Base-by-base conservation (phyloP, 192 early-diverging fungal species). In the Cladochytrium replicatum region DNA sequence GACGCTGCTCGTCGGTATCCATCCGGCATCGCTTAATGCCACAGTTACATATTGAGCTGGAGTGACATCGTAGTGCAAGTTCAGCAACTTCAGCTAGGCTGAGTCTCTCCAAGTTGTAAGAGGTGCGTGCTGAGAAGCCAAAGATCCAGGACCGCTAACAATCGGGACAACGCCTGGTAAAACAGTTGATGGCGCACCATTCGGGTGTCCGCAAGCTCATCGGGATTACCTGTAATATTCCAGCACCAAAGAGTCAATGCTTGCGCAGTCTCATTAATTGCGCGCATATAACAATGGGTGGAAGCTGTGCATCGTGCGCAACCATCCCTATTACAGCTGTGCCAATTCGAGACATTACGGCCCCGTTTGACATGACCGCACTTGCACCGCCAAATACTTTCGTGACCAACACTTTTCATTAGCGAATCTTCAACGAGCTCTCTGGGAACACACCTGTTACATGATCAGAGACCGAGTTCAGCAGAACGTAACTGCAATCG, bases 351-450 rank as follows among this genome's bases (percentile, higher is more conserved):
- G 89, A 84, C 56, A 96, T 80, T 46, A 95, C 63, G 4, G 89
- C 85, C 13, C 96, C 96, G 63, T 99, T 97, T 30, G 85, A 83
- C 44, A 95, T 72, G 25, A 99, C 63, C 1, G 90, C 82, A 48
- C 89, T 83, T 13, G 92, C 90, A n/a, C 96, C 93, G 56, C 97
- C 57, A 43, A 99, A 81, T 5, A 96, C 89, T 70, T 96, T 97
- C 38, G 90, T 85, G 6, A 82, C 91, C n/a, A n/a, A n/a, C n/a
- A n/a, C 63, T 69, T 54, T 6, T 29, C 8, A 32, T 7, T 5
- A 13, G 29, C 19, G 27, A n/a, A n/a, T n/a, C n/a, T n/a, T n/a
- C n/a, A n/a, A n/a, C n/a, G n/a, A n/a, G n/a, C n/a, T n/a, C n/a
- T n/a, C n/a, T n/a, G n/a, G n/a, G n/a, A n/a, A n/a, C 60, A 55